Base-by-base conservation (phyloP, 179 eudicot species). In the Spinacia oleracea region DNA sequence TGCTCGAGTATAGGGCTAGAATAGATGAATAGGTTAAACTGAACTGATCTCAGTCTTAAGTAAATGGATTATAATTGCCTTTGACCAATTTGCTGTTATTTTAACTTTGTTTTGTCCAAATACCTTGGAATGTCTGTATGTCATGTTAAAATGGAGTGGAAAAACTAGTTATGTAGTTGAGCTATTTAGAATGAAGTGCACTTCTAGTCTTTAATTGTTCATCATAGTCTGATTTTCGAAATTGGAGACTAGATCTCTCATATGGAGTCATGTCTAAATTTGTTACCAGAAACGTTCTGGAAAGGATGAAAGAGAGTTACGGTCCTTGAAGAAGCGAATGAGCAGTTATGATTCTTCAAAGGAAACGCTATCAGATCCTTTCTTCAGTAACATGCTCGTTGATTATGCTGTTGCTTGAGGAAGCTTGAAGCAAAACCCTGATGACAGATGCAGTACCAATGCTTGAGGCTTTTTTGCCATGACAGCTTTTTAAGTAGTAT, bases 301-400 rank as follows among this genome's bases (percentile, higher is more conserved):
- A 45, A 96, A 88, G 74, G 94, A 96, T 51, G 96, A 91, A 73
- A 89, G 98, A 77, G 98, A 89, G 27, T 50, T 96, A 74, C 88
- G 97, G 48, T 90, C 96, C 43, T 80, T 96, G 78, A 96, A 93
- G 86, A 96, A 91, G 87, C 91, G 97, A 25, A 75, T 91, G 56
- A 90, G 89, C 84, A 86, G 77, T 67, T 96, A 82, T 65, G 79
- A 72, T 73, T 95, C 98, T 14, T 95, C 97, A 56, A 90, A 81
- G 82, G 97, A 91, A 86, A 87, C 92, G 23, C 83, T 85, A 53
- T 66, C 82, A 4, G 97, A 96, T 79, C 85, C 94, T 81, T 90
- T 96, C 83, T 96, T 96, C 81, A 81, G 74, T 6, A 90, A 85
- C 70, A 65, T 96, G 59, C 76, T 89, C 75, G 71, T 81, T 46